These are phyloP conservation scores for Trypanosomatidae sp. DNA, from an alignment of 208 protist genomes.

Conservation along the genomic window DNA sequence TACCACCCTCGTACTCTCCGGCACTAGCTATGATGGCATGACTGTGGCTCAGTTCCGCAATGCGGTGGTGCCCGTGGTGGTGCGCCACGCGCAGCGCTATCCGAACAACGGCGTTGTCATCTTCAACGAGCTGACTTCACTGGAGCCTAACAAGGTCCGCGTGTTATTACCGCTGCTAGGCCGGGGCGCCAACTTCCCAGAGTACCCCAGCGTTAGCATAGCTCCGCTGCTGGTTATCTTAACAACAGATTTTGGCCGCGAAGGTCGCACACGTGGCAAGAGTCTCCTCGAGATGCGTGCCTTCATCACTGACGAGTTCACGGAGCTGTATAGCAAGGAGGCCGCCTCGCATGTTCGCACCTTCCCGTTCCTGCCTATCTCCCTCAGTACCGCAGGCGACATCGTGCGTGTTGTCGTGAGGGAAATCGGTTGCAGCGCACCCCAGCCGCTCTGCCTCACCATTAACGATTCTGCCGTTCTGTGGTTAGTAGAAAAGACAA, in stretches of 20 bases:
- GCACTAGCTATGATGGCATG: constrained; percentile 63
- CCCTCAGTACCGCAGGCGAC: constrained; percentile 43
- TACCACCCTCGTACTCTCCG: constrained; percentile 59
- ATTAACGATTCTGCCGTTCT: constrained; percentile 32
- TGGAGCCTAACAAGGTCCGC: constrained; percentile 51
- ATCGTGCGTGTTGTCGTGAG: constrained; percentile 43
- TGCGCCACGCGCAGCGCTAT: constrained; percentile 35
- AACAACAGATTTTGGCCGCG: constrained; percentile 77
- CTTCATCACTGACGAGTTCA: constrained; percentile 62
- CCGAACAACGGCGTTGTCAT: constrained; percentile 67
- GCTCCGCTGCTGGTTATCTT: constrained; percentile 50
- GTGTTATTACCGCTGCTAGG: constrained; percentile 60
- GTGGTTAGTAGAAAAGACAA: constrained; percentile 36
- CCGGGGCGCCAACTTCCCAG: constrained; percentile 44
- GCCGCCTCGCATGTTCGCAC: constrained; percentile 58
- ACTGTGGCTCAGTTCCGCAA: constrained; percentile 47
- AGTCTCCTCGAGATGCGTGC: constrained; percentile 56
- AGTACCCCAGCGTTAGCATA: constrained; percentile 33
- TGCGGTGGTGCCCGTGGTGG: constrained; percentile 45
- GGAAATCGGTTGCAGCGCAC: constrained; percentile 33
- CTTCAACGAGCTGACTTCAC: constrained; percentile 60
- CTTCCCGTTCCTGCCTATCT: constrained; percentile 64
- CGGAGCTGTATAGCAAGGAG: constrained; percentile 43
- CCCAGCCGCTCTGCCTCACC: constrained; percentile 5
- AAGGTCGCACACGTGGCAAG: constrained; percentile 69